Base-by-base conservation (phyloP, 1,284 basidiomycete species). In the Tremellales sp. region DNA sequence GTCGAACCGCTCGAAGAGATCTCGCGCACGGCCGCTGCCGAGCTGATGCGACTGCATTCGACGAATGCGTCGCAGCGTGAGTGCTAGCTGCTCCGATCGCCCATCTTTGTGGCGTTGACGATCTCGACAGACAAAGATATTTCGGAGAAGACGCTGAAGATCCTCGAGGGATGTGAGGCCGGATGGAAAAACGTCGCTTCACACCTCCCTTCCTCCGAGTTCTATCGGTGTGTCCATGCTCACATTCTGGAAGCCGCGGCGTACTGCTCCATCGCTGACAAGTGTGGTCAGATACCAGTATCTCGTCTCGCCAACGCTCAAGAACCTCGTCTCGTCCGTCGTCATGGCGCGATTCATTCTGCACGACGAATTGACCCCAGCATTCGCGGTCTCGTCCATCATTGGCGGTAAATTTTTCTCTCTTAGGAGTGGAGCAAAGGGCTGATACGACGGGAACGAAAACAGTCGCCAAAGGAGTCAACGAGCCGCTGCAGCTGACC, bases 21-120 rank as follows among this genome's bases (percentile, higher is more conserved):
- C 19, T 48, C 62, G 2, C 49, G 70, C 45, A 43, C 57, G 39
- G 68, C 70, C 3, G 50, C 57, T 4, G 62, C 68, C 5, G 65
- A 70, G 50, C 47, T 73, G 24, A 70, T 72, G 58, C 62, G 63
- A 26, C 52, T 68, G 1, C 71, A 73, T 43, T 71, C 70, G 5
- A 54, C 63, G 4, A 51, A 60, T 3, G 52, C 57, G 1, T 52
- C 65, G 7, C 57, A 68, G 37, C 65, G 71, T 72, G 38, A 47
- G 68, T 61, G 12, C 0, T 2, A 32, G 8, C n/a, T 29, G n/a
- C 3, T n/a, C 14, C 34, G n/a, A 34, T 27, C 26, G 4, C 13
- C 4, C 19, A 16, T n/a, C 4, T 7, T 18, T 26, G 18, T 21
- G 12, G 28, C 3, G 26, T 27, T 42, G 7, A 19, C 13, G 16